Conservation (phyloP, 2,329 filamentous ascomycete species). For the Pyricularia sp. region DNA sequence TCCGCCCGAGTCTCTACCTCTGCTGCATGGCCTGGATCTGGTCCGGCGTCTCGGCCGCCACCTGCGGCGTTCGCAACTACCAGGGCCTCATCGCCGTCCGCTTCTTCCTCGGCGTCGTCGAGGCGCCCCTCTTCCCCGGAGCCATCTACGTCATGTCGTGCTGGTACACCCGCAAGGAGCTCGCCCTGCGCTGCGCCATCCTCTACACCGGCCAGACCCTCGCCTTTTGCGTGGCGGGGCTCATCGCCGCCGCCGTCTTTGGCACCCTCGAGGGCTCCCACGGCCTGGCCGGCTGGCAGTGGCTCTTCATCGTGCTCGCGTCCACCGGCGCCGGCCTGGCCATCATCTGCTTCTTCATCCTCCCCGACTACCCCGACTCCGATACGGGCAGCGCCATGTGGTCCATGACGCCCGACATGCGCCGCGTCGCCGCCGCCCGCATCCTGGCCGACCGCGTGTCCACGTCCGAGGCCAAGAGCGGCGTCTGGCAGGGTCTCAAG, state of each 20-base stretch:
- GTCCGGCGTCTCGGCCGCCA: constrained; percentile 40
- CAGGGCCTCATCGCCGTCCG: constrained; percentile 53
- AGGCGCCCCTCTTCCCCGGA: constrained; percentile 59
- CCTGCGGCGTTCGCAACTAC: constrained; percentile 37
- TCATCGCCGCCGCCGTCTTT: constrained; percentile 52
- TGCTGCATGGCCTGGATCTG: constrained; percentile 47
- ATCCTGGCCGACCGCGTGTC: constrained; percentile 24
- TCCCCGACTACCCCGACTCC: constrained; percentile 30
- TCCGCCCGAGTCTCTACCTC: constrained; percentile 24
- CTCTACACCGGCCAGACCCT: constrained; percentile 51
- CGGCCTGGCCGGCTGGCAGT: constrained; percentile 42
- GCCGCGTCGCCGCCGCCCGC: constrained; percentile 18
- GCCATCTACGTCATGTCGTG: constrained; percentile 32
- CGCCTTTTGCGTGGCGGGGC: constrained; percentile 56
- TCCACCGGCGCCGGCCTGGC: constrained; percentile 10
- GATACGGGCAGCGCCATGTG: constrained; percentile 13
- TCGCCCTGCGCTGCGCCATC: constrained; percentile 49
- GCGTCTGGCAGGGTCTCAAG: constrained; percentile 50
- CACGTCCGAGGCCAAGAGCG: constrained; percentile 25
- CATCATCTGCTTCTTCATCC: constrained; percentile 20
- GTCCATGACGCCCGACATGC: constrained; percentile 18
- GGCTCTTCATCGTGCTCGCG: constrained; percentile 1
- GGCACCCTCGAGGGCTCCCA: constrained; percentile 33
- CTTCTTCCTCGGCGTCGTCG: constrained; percentile 60
- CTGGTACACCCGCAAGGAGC: constrained; percentile 60